These are phyloP conservation scores for Teunomyces aglyptinius DNA, from an alignment of 805 yeast genomes.

Conservation along the genomic window DNA sequence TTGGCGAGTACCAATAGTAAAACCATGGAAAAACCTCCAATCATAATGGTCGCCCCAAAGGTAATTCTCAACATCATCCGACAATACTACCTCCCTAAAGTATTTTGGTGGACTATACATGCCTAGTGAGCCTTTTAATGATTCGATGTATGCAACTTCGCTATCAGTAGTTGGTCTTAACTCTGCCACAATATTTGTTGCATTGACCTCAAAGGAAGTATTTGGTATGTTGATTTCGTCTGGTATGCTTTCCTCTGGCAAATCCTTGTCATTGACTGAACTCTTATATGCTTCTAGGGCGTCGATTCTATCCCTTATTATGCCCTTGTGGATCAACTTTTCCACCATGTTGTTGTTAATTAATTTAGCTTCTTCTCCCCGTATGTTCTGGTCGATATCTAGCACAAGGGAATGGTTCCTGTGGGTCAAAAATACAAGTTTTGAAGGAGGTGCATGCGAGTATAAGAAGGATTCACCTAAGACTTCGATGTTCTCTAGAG, in stretches of 20 bases:
- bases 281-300: constrained; percentile 8
- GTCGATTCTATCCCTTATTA: constrained; percentile 5
- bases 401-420: constrained; percentile 7
- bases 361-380: constrained; percentile 10
- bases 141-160: constrained; percentile 18
- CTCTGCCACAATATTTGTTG: constrained; percentile 12
- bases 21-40: constrained; percentile 24
- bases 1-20: constrained; percentile 14
- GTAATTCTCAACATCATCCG: constrained; percentile 9
- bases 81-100: constrained; percentile 20
- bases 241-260: background rate
- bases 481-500: constrained; percentile 21
- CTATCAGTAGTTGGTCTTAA: constrained; percentile 8
- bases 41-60: constrained; percentile 26
- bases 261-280: constrained; percentile 8
- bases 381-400: background rate
- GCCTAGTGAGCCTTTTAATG: constrained; percentile 16
- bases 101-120: constrained; percentile 19
- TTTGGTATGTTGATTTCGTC: constrained; percentile 15
- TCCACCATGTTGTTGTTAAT: constrained; percentile 24
- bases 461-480: constrained; percentile 30
- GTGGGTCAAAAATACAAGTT: constrained; percentile 28
- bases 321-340: constrained; percentile 11
- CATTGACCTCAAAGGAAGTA: constrained; percentile 24
- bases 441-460: constrained; percentile 20